Evolutionary conservation across 768 basidiomycete species (phyloP).

Genomic region (Lentinula sp.): DNA sequence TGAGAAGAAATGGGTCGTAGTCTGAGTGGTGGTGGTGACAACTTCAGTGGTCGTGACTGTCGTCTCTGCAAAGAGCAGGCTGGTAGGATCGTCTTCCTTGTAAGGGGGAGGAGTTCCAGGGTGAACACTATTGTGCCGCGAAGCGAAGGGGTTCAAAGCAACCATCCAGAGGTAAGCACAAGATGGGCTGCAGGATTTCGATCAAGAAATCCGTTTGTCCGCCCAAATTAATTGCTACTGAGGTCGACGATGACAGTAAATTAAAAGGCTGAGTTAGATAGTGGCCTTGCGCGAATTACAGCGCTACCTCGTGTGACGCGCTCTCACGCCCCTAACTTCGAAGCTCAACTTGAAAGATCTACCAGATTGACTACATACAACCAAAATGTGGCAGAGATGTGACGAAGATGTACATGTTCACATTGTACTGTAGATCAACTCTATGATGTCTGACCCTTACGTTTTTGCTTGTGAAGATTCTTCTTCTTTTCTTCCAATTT

Average conservation of each 20-base stretch:
- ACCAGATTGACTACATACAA: background rate
- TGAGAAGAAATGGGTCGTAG: constrained; percentile 60
- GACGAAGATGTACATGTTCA: background rate
- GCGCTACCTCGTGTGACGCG: background rate
- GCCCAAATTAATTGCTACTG: background rate
- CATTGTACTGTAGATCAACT: background rate
- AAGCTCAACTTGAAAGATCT: background rate
- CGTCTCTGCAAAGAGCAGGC: constrained; percentile 35
- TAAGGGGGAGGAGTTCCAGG: constrained; percentile 25
- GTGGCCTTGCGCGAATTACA: background rate
- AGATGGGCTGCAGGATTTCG: background rate
- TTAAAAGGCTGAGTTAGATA: background rate
- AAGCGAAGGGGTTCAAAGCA: constrained; percentile 15
- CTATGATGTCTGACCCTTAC: constrained; percentile 19
- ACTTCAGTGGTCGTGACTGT: constrained; percentile 43
- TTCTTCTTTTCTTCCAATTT: constrained; percentile 55
- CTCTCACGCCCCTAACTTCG: constrained; percentile 1
- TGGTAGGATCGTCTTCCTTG: constrained; percentile 20
- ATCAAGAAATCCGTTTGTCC: constrained; percentile 1
- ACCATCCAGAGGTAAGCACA: constrained; percentile 16
- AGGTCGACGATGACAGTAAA: background rate
- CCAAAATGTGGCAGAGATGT: constrained; percentile 1
- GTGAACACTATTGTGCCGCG: constrained; percentile 6
- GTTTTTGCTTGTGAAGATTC: constrained; percentile 48
- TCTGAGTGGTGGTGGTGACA: constrained; percentile 40